Evolutionary conservation across 2,329 filamentous ascomycete species (phyloP), one percentile per base, ranked within the genome.

Genomic region (Scedosporium minutisporum): DNA sequence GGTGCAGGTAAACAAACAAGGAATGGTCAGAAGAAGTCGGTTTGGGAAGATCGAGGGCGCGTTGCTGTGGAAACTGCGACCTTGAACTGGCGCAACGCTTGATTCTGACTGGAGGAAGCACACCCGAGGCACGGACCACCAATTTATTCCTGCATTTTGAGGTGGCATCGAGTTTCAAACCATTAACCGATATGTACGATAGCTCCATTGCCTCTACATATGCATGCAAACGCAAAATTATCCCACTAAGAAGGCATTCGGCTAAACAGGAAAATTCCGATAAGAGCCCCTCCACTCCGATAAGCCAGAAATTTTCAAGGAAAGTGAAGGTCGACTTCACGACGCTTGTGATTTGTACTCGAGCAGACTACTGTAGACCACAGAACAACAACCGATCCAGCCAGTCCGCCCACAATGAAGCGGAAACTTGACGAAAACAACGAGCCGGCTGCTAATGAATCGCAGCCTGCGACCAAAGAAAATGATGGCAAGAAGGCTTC

Each of bases 341-440:
- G n/a, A 59, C 27, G 10, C 29, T 18, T 25, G 9, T 58, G 57
- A 23, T n/a, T 58, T 42, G 10, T 42, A 3, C 38, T 57, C 9
- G 14, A 57, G 51, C 27, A 27, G 21, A 38, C 33, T 14, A 10
- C 10, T 1, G 4, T 4, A 29, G 14, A 51, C 46, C 46, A 51
- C 7, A 25, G 7, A 18, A 18, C 46, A 25, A 18, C 55, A 58
- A 33, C 55, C 33, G 4, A 23, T n/a, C 23, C 51, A 29, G 14
- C 9, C 23, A 44, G 25, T 23, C 58, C 21, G 6, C 25, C 18
- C 60, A 57, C 25, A 58, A 84, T 85, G 82, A 87, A 87, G 74
- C 79, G 85, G 64, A 87, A 87, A 75, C 77, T 86, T 66, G 79
- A 85, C 65, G 77, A 80, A 63, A 80, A 78, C 66, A 78, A 83